Percentiles rank a stretch among this genome's conserved stretches.
These are phyloP conservation scores for Hortiboletus campestris DNA, from an alignment of 768 basidiomycete species.

Conservation along the genomic window DNA sequence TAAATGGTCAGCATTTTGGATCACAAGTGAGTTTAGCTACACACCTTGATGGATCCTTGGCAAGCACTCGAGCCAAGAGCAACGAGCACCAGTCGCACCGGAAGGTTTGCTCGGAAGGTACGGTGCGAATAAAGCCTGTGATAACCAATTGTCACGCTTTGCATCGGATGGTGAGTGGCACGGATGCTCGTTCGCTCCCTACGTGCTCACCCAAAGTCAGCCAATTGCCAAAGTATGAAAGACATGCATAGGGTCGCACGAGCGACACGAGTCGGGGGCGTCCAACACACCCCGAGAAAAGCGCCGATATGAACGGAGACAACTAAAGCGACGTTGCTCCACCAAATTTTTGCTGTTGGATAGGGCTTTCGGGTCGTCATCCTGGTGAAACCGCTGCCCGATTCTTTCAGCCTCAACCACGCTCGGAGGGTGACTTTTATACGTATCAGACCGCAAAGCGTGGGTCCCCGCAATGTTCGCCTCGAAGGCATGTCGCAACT, in stretches of 20 bases:
- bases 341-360: conserved; percentile 3
- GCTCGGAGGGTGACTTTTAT: neutral
- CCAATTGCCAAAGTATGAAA: conserved; percentile 6
- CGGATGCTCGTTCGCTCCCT: neutral
- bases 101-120: neutral
- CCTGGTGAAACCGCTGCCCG: neutral
- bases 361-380: neutral
- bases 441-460: neutral
- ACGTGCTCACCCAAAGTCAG: conserved; percentile 8
- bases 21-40: neutral
- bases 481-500: neutral
- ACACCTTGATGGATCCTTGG: conserved; percentile 11
- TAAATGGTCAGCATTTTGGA: neutral
- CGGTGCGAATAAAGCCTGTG: conserved; percentile 11
- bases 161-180: neutral
- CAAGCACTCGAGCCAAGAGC: conserved; percentile 7
- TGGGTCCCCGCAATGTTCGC: neutral
- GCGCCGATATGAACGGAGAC: conserved; percentile 6
- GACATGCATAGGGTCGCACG: conserved; percentile 4
- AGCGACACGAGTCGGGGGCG: neutral
- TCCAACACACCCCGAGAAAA: conserved; percentile 4
- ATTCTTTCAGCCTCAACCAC: neutral
- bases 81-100: conserved; percentile 1
- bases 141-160: conserved; percentile 13
- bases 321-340: conserved; percentile 1